These are phyloP conservation scores for Peronospora tabacina DNA, from an alignment of 352 stramenopile genomes.

Conservation along the genomic window DNA sequence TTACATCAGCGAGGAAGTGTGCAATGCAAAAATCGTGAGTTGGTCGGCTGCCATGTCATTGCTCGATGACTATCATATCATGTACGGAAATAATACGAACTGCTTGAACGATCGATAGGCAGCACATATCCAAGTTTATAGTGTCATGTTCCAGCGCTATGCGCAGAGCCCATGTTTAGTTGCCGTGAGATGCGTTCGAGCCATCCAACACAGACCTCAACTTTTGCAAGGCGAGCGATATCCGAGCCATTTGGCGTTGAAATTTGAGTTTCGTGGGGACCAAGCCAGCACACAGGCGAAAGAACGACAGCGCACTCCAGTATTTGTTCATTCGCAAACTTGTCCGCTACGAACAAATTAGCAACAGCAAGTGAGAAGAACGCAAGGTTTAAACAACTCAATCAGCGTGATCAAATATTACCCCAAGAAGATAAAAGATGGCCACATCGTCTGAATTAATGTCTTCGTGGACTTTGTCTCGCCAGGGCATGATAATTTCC, in stretches of 20 bases:
- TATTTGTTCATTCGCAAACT: slow-evolving; percentile 24
- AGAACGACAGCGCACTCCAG: slow-evolving; percentile 41
- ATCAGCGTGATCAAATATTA: slow-evolving; percentile 10
- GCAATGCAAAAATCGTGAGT: slow-evolving; percentile 9
- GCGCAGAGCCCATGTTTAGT: not conserved
- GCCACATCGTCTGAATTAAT: slow-evolving; percentile 3
- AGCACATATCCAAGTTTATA: not conserved
- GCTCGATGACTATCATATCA: not conserved
- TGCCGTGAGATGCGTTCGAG: slow-evolving; percentile 15
- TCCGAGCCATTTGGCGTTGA: slow-evolving; percentile 38
- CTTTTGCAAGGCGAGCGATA: slow-evolving; percentile 36
- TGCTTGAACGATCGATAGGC: slow-evolving; percentile 18
- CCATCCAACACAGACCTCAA: slow-evolving; percentile 20
- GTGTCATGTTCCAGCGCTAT: not conserved
- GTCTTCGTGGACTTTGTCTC: slow-evolving; percentile 7
- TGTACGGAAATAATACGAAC: slow-evolving; percentile 20
- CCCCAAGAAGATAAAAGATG: slow-evolving; percentile 44
- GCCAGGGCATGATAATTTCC: slow-evolving; percentile 22
- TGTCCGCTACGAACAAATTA: slow-evolving; percentile 30
- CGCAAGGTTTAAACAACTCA: not conserved
- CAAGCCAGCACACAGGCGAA: slow-evolving; percentile 36
- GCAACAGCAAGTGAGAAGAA: slow-evolving; percentile 3
- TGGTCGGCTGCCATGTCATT: slow-evolving; percentile 1
- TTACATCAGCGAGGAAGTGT: not conserved
- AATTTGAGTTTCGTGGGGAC: slow-evolving; percentile 41